Conservation (phyloP, 441 rosid species). For the Mallotus repandus region DNA sequence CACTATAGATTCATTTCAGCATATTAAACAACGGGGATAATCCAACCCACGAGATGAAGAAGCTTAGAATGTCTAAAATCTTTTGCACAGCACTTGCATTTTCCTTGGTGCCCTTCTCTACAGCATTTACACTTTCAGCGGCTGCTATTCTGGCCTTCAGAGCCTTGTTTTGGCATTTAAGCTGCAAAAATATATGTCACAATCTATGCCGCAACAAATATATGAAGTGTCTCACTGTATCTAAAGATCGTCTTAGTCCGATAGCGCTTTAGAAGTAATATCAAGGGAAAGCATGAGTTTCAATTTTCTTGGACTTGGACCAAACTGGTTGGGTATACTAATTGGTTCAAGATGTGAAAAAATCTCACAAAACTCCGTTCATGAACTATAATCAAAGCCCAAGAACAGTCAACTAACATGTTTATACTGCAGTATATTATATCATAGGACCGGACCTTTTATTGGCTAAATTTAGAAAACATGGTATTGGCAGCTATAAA, state of each 20-base stretch:
- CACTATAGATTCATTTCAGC: slow-evolving; percentile 9
- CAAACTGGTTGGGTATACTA: background rate
- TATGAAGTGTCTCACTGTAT: background rate
- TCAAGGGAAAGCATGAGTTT: background rate
- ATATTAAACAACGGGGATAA: slow-evolving; percentile 10
- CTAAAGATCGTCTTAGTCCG: background rate
- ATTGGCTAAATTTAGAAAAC: too few relatives aligned
- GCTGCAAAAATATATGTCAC: slow-evolving; percentile 34
- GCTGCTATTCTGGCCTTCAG: slow-evolving; percentile 40
- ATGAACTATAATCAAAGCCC: background rate
- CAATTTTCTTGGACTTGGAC: background rate
- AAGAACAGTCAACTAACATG: background rate
- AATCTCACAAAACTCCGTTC: background rate
- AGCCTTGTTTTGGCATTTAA: slow-evolving; percentile 44
- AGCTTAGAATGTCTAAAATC: slow-evolving; percentile 34
- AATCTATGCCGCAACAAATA: background rate
- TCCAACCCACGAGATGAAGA: slow-evolving; percentile 32
- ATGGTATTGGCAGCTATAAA: background rate
- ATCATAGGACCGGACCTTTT: background rate
- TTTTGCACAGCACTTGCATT: slow-evolving; percentile 26
- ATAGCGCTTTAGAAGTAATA: background rate
- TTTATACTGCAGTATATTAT: background rate
- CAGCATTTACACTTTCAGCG: slow-evolving; percentile 26
- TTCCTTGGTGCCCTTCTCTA: slow-evolving; percentile 13
- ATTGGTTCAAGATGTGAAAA: background rate